These are phyloP conservation scores for Colletotrichum sp. DNA, from an alignment of 2,329 filamentous ascomycete genomes.

Conservation along the genomic window DNA sequence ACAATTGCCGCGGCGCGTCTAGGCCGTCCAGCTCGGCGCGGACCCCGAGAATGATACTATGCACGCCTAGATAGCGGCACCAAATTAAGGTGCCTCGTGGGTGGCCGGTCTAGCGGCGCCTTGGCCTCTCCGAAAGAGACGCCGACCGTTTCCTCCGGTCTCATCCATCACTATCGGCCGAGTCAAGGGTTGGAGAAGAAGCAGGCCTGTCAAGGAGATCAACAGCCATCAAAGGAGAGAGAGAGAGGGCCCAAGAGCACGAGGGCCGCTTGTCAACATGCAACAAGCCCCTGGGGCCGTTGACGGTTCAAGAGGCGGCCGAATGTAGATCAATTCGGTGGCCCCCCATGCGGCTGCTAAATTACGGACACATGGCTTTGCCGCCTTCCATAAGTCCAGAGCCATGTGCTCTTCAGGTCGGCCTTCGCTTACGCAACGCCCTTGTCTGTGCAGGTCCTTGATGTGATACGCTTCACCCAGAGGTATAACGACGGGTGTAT, in stretches of 20 bases:
- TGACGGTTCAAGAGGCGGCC: neutral
- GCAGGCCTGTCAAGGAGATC: neutral
- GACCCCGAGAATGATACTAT: neutral
- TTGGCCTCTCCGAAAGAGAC: neutral
- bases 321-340: neutral
- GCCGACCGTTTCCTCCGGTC: neutral
- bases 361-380: neutral
- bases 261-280: neutral
- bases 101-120: neutral
- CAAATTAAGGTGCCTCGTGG: neutral
- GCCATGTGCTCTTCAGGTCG: neutral
- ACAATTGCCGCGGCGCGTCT: neutral
- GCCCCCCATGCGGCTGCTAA: neutral
- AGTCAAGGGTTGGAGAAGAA: neutral
- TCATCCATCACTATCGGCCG: neutral
- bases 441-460: neutral
- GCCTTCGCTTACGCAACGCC: neutral
- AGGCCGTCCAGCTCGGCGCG: neutral
- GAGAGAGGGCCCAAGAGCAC: neutral
- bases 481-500: neutral
- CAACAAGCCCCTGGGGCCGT: neutral
- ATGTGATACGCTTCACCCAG: neutral
- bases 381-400: neutral
- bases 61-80: neutral
- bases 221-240: neutral